phyloP scores from a whole-genome alignment of 148 eudicot genomes.

The Spergularia bocconei region DNA sequence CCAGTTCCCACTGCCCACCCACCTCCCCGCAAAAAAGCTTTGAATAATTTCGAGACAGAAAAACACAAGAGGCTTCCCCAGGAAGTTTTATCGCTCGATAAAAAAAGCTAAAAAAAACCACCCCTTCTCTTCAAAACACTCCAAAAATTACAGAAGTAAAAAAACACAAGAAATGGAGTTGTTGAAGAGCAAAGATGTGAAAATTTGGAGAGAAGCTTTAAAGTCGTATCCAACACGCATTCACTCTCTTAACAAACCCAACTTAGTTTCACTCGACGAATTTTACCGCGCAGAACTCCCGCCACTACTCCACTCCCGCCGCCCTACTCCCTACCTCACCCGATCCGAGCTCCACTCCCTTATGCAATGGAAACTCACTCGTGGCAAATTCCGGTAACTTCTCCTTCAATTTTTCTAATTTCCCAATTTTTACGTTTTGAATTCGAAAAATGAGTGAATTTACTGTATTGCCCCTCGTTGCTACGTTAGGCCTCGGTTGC shows the following conservation, averaged over 20 bases:
- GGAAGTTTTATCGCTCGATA: no score
- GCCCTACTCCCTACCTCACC: constrained; percentile 65
- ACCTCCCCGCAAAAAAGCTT: no score
- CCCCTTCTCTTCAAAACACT: not conserved
- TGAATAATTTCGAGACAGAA: no score
- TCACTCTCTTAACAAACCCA: constrained; percentile 42
- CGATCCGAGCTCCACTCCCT: constrained; percentile 65
- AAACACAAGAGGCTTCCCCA: no score
- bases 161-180: constrained; percentile 35
- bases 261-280: constrained; percentile 51
- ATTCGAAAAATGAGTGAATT: not conserved
- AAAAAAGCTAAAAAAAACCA: no score
- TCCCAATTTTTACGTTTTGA: no score
- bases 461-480: not conserved
- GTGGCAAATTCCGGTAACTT: constrained; percentile 74
- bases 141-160: not conserved
- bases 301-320: constrained; percentile 46
- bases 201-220: constrained; percentile 51
- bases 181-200: constrained; percentile 40
- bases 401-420: no score
- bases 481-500: constrained; percentile 53
- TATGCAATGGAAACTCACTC: constrained; percentile 89
- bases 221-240: constrained; percentile 46
- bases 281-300: constrained; percentile 73
- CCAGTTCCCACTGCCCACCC: no score